These are phyloP conservation scores for Lipomyces starkeyi DNA, from an alignment of 805 yeast genomes.

Conservation along the genomic window DNA sequence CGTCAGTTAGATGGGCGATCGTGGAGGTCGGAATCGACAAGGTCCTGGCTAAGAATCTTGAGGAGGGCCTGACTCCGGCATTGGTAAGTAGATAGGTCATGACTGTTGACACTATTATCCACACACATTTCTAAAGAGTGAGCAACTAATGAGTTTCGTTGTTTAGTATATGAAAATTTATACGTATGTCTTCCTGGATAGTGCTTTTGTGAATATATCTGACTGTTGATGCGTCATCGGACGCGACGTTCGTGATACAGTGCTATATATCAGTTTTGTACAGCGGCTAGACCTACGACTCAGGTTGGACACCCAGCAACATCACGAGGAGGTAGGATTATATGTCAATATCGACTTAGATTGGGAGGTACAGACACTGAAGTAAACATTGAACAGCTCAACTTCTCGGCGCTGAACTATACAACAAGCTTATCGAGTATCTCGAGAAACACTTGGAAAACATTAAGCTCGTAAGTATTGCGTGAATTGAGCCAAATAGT, in stretches of 20 bases:
- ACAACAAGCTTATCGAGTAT: constrained; percentile 70
- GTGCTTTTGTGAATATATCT: neutral
- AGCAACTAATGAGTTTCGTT: constrained; percentile 6
- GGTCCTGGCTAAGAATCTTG: constrained; percentile 48
- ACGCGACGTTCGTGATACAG: constrained; percentile 6
- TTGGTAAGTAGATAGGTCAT: constrained; percentile 38
- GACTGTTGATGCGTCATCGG: neutral
- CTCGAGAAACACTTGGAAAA: constrained; percentile 57
- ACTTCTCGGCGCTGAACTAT: constrained; percentile 89
- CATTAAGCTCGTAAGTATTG: constrained; percentile 39
- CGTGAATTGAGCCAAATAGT: neutral
- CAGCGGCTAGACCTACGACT: constrained; percentile 37
- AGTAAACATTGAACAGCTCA: constrained; percentile 44
- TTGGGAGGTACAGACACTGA: constrained; percentile 10
- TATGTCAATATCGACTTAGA: neutral
- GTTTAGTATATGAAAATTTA: constrained; percentile 43
- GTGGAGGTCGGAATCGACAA: constrained; percentile 50
- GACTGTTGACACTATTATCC: neutral
- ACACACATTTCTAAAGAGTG: neutral
- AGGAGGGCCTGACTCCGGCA: constrained; percentile 47
- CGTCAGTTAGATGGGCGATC: constrained; percentile 47
- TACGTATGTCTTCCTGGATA: constrained; percentile 41
- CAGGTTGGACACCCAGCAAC: constrained; percentile 33
- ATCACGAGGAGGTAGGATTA: constrained; percentile 34
- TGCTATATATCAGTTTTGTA: constrained; percentile 39